Evolutionary conservation across 805 yeast genomes (phyloP).

Genomic region (Nakazawaea laoshanensis): DNA sequence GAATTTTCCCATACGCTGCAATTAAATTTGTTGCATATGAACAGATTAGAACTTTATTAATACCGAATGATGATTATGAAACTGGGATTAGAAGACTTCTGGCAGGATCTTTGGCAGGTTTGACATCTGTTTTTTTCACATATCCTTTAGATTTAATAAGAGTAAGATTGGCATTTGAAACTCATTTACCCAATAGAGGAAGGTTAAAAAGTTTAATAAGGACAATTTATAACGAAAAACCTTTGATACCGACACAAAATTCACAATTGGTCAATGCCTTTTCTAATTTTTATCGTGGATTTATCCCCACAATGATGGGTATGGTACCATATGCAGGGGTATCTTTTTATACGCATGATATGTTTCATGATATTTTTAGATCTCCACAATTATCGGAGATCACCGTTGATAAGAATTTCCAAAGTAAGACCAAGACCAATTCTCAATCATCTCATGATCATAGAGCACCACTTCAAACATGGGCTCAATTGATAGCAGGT

Average conservation of each 20-base stretch:
- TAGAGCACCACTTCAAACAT: conserved; percentile 65
- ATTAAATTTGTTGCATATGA: conserved; percentile 95
- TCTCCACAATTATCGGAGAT: conserved; percentile 44
- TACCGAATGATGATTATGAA: conserved; percentile 68
- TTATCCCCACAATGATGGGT: conserved; percentile 87
- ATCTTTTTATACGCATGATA: conserved; percentile 89
- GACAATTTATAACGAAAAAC: conserved; percentile 24
- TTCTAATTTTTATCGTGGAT: conserved; percentile 86
- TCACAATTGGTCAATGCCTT: conserved; percentile 30
- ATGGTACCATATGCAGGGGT: conserved; percentile 99
- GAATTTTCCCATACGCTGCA: conserved; percentile 96
- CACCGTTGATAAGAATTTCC: conserved; percentile 26
- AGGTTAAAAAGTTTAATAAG: conserved; percentile 20
- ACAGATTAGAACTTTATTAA: conserved; percentile 72
- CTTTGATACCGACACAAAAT: conserved; percentile 23
- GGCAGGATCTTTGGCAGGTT: conserved; percentile 89
- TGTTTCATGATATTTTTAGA: conserved; percentile 79
- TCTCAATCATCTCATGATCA: conserved; percentile 29
- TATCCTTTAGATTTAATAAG: conserved; percentile 89
- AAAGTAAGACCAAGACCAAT: conserved; percentile 13
- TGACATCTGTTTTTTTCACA: conserved; percentile 78
- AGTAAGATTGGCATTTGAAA: conserved; percentile 87
- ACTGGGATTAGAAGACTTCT: conserved; percentile 72
- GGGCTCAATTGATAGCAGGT: conserved; percentile 93
- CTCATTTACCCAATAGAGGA: conserved; percentile 28